Conservation (phyloP, 257 asterid species). For the Gentiana macrophylla region DNA sequence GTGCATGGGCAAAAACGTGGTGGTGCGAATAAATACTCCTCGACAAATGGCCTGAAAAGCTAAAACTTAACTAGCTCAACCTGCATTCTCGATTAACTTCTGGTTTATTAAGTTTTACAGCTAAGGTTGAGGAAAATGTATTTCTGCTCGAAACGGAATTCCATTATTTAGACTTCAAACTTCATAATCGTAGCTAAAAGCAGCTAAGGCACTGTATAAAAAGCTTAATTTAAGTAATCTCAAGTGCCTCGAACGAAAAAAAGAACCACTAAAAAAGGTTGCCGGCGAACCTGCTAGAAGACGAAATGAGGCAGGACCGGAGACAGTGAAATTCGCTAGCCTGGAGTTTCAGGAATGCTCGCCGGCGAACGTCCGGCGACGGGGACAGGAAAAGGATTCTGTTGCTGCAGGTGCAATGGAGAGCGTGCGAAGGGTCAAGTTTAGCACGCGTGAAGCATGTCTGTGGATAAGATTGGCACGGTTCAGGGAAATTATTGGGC, state of each 20-base stretch:
- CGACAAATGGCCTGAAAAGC: too few relatives aligned
- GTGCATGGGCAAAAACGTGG: too few relatives aligned
- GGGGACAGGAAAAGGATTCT: slow-evolving; percentile 18
- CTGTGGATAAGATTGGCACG: slow-evolving; percentile 43
- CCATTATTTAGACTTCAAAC: background rate
- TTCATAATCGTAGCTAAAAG: background rate
- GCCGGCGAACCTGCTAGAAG: slow-evolving; percentile 16
- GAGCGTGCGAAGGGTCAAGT: slow-evolving; percentile 23
- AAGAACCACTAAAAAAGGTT: background rate
- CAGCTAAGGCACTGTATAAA: slow-evolving; percentile 18
- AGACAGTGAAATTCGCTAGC: background rate
- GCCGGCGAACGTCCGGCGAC: slow-evolving; percentile 69
- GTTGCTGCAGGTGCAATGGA: slow-evolving; percentile 11
- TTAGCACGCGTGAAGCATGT: slow-evolving; percentile 74
- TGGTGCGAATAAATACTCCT: too few relatives aligned
- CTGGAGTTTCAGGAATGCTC: background rate
- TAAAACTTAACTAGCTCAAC: too few relatives aligned
- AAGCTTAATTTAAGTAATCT: slow-evolving; percentile 10
- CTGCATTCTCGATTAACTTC: too few relatives aligned
- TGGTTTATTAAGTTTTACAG: too few relatives aligned
- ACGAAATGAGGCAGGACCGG: slow-evolving; percentile 4
- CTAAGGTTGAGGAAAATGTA: too few relatives aligned
- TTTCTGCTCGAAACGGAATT: too few relatives aligned
- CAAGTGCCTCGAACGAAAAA: slow-evolving; percentile 10
- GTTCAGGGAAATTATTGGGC: background rate